A percentile compares a stretch with the other conserved stretches of the same genome.
Evolutionary conservation across 495 filamentous ascomycete species (phyloP).

Genomic region (Neurospora hispaniola): DNA sequence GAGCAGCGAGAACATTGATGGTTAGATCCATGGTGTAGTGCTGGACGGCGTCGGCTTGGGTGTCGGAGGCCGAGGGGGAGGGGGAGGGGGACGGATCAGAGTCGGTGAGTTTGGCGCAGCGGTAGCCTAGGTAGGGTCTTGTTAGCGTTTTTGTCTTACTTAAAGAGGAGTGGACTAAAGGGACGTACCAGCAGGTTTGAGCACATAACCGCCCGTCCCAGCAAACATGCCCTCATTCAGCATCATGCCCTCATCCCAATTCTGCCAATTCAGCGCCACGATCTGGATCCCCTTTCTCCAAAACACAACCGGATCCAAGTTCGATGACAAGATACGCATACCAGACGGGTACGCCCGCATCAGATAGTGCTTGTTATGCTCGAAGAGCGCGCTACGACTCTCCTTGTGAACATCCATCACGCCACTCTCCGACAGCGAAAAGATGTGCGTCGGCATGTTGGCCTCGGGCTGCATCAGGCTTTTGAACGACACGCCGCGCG

Average conservation of each 20-base stretch:
- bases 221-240: conserved; percentile 89
- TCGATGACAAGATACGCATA: conserved; percentile 71
- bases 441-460: conserved; percentile 69
- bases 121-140: conserved; percentile 18
- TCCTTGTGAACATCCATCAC: conserved; percentile 59
- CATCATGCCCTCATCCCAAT: conserved; percentile 87
- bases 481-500: conserved; percentile 68
- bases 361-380: conserved; percentile 72
- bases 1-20: conserved; percentile 45
- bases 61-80: neutral
- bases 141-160: neutral
- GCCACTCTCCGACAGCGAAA: conserved; percentile 74
- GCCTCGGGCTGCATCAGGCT: conserved; percentile 52
- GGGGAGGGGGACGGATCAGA: neutral
- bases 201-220: conserved; percentile 67
- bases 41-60: conserved; percentile 23
- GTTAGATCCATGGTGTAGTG: conserved; percentile 42
- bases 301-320: conserved; percentile 70
- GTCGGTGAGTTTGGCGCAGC: conserved; percentile 12
- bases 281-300: conserved; percentile 89
- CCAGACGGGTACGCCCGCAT: conserved; percentile 88
- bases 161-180: neutral
- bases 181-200: conserved; percentile 58
- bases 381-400: conserved; percentile 50
- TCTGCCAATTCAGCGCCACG: conserved; percentile 92